Conservation (phyloP, 148 eudicot species). For the Limonium bicolor region DNA sequence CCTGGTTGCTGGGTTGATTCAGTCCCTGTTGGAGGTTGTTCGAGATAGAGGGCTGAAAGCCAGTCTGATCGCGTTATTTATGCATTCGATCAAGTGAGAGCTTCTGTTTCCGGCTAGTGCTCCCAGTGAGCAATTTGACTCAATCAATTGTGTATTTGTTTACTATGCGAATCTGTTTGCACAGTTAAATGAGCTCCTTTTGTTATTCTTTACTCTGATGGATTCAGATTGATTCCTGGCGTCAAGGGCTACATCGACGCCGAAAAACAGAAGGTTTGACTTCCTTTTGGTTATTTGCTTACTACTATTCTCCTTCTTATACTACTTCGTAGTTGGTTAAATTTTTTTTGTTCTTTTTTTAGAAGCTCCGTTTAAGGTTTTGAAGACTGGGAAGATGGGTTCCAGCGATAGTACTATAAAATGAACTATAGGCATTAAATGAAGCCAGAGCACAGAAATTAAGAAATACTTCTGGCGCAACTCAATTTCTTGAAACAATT, state of each 20-base stretch:
- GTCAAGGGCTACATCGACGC: constrained; percentile 61
- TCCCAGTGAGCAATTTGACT: not conserved
- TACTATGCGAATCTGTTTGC: not conserved
- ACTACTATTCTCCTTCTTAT: no score
- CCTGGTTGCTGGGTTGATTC: constrained; percentile 28
- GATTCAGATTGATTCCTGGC: constrained; percentile 66
- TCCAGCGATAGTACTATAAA: no score
- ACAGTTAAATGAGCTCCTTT: not conserved
- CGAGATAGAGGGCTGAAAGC: constrained; percentile 50
- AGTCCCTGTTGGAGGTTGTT: constrained; percentile 21
- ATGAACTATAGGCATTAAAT: no score
- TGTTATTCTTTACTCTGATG: not conserved
- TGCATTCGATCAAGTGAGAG: constrained; percentile 52
- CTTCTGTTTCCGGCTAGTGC: not conserved
- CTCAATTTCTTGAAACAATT: no score
- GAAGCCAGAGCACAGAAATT: no score
- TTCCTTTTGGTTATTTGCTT: not conserved
- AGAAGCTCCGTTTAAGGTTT: no score
- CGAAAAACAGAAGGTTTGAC: constrained; percentile 80
- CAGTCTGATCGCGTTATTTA: constrained; percentile 29
- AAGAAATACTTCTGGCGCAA: no score
- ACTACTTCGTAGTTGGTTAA: no score
- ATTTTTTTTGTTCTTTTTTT: no score
- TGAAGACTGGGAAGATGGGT: no score
- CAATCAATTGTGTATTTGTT: not conserved